These are phyloP conservation scores for Pueraria montana DNA, from an alignment of 306 rosid species.

Conservation along the genomic window DNA sequence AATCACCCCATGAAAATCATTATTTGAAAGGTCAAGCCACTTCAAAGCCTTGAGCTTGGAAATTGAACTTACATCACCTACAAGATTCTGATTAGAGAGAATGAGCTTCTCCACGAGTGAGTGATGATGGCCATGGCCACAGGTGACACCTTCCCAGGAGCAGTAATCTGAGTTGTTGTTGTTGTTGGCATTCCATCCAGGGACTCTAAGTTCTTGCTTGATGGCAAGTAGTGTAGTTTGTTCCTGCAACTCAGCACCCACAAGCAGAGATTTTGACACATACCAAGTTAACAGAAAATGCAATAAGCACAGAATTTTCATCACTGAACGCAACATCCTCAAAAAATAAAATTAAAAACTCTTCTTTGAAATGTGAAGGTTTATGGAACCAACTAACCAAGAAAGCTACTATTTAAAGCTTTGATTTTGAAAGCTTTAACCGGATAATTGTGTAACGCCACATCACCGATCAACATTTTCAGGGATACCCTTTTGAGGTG, in stretches of 20 bases:
- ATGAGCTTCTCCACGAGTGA: not conserved
- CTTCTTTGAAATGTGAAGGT: not conserved
- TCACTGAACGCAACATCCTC: not conserved
- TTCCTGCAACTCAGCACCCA: not conserved
- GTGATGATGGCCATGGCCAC: not conserved
- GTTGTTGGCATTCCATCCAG: not conserved
- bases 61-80: not conserved
- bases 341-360: not conserved
- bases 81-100: not conserved
- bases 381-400: too few relatives aligned
- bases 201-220: not conserved
- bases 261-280: not conserved
- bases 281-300: too few relatives aligned
- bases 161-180: not conserved
- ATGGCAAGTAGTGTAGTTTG: not conserved
- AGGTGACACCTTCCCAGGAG: slow-evolving; percentile 6
- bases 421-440: not conserved
- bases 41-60: not conserved
- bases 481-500: not conserved
- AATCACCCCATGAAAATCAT: not conserved
- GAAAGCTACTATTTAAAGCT: not conserved
- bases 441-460: not conserved
- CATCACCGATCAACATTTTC: not conserved
- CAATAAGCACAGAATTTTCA: not conserved
- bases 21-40: slow-evolving; percentile 21